Evolutionary conservation across 2,329 filamentous ascomycete species (phyloP), one percentile per base, ranked within the genome.

Genomic region (Diplodia seriata): DNA sequence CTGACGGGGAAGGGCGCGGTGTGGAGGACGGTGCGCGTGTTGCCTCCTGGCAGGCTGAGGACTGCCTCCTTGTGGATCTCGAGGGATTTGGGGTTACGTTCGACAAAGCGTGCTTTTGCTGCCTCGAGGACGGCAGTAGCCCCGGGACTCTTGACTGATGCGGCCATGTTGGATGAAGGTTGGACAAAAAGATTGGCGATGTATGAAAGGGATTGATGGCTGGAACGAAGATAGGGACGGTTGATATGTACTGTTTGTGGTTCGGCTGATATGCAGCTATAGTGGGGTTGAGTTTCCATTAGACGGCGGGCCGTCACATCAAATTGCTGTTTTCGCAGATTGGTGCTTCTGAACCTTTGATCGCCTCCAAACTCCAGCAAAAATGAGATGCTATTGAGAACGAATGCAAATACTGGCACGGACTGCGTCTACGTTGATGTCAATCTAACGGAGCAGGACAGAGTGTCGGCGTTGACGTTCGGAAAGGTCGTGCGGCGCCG

Each of bases 1-100:
- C 73, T 76, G 14, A 80, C 65, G 0, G 79, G 79, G 68, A 79
- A 81, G 4, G 79, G 79, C 3, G 73, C 66, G 31, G 77, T 78
- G 69, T 77, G 74, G 7, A 80, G 71, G 12, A 80, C 69, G 38
- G 74, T 76, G 5, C 78, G 72, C 0, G 79, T 81, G 69, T 81
- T 81, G 33, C 78, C 78, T 29, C 79, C 78, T 1, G 79, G 79
- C 3, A 81, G 68, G 53, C 71, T 74, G 36, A 72, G 69, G 4
- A 68, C 71, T 1, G 79, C 75, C 55, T 73, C 69, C 31, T 76
- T 43, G 57, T 80, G 74, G 33, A 77, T 43, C n/a, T 65, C 66
- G 36, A 73, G 61, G 31, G 75, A 77, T 23, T 67, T 70, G 2
- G 59, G 31, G 64, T 76, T 75, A 31, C 70, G 67, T 33, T 69